Base-by-base conservation (phyloP, 2,329 filamentous ascomycete genomes). In the Karstenula rhodostoma region DNA sequence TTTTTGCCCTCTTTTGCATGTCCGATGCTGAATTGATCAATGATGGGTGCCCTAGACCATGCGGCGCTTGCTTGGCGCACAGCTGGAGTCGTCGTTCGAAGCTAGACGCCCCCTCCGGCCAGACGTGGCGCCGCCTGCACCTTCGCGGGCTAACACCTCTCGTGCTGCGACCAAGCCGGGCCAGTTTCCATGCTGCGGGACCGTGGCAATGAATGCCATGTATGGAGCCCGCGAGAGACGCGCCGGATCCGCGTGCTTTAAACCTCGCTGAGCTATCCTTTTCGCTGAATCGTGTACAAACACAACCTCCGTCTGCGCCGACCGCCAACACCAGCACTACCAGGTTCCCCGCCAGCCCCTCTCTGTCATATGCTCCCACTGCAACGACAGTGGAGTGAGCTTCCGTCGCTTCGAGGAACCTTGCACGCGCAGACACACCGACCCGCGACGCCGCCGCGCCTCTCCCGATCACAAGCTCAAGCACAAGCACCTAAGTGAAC, bases 131-230 rank as follows among this genome's bases (percentile, higher is more conserved):
- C 49, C 37, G 37, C 37, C 12, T 23, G 22, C 25, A 54, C 43
- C 23, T 9, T 29, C 51, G 37, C n/a, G 33, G 23, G 15, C 51
- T 44, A 43, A 44, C 37, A 40, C 15, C 13, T 8, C 29, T 7
- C 8, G 29, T 52, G 48, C 47, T 23, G 48, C n/a, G 50, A 19
- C 50, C 37, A 52, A 43, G 51, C 51, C 51, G 51, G 37, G 35
- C 51, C 37, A 19, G 37, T 33, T 43, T 44, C 51, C 51, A 25
- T 13, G 37, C 37, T 10, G 42, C 23, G 52, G 51, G 44, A 19
- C 12, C n/a, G 52, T 55, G 19, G 17, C 52, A 46, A 42, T 25
- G 52, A 19, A 37, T 55, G 22, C n/a, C 51, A 25, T 50, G 48
- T 29, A 44, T 33, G 17, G 17, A 25, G 32, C 42, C 54, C 22